Percentiles rank a stretch among this genome's conserved stretches.
Evolutionary conservation across 306 rosid genomes (phyloP).

Genomic region (Trifolium pratense): DNA sequence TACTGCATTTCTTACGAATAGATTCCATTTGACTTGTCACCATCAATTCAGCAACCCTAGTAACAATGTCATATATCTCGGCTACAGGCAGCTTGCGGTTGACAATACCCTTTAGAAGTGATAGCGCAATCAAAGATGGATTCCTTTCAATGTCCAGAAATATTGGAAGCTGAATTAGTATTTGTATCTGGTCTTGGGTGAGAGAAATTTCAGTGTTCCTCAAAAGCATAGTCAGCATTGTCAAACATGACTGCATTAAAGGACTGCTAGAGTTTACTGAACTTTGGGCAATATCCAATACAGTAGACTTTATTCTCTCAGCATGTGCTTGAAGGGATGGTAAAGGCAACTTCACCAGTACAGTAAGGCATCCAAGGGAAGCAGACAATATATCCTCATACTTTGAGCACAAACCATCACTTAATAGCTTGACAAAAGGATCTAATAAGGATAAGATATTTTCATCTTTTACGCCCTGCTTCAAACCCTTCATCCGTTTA

Average conservation of each 20-base stretch:
- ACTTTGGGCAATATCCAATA: constrained; percentile 73
- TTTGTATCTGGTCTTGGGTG: constrained; percentile 68
- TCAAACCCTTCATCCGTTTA: constrained; percentile 67
- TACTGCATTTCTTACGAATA: constrained; percentile 77
- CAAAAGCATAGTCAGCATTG: constrained; percentile 75
- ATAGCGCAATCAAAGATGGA: constrained; percentile 76
- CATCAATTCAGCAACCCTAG: constrained; percentile 83
- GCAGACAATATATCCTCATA: constrained; percentile 87
- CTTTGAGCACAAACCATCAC: constrained; percentile 69
- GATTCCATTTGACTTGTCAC: constrained; percentile 86
- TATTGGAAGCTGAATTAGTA: constrained; percentile 75
- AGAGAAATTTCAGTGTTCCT: constrained; percentile 70
- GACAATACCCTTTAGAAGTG: constrained; percentile 83
- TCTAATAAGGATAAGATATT: constrained; percentile 64
- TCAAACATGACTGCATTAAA: constrained; percentile 81
- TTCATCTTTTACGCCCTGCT: constrained; percentile 52
- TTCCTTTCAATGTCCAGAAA: constrained; percentile 77
- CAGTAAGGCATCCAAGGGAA: constrained; percentile 77
- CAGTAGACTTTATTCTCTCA: constrained; percentile 66
- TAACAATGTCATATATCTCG: constrained; percentile 88
- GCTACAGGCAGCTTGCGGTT: constrained; percentile 74
- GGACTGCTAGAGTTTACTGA: constrained; percentile 65
- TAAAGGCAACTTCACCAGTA: constrained; percentile 72
- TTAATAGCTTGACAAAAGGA: constrained; percentile 73
- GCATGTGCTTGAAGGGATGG: constrained; percentile 78